These are phyloP conservation scores for Platanus orientalis DNA, from an alignment of 164 flowering plant species.

Conservation along the genomic window DNA sequence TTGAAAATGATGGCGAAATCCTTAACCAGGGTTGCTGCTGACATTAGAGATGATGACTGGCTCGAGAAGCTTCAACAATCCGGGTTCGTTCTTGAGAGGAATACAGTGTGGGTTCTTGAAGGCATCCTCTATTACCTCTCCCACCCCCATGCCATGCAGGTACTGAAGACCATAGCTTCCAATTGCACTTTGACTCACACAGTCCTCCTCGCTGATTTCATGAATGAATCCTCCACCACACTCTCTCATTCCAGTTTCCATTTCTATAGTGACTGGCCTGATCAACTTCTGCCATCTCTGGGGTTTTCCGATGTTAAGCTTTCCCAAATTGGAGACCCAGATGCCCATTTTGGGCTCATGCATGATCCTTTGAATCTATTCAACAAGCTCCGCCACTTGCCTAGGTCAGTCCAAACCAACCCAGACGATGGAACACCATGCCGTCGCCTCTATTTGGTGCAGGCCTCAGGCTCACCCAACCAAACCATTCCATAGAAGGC, in stretches of 20 bases:
- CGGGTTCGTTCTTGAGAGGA: constrained; percentile 63
- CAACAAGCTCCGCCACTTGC: constrained; percentile 73
- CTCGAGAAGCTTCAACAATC: constrained; percentile 64
- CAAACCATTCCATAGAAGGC: constrained; percentile 22
- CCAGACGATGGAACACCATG: constrained; percentile 91
- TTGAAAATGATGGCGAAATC: constrained; percentile 62
- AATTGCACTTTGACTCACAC: constrained; percentile 49
- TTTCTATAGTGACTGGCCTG: constrained; percentile 92
- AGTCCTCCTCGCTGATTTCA: constrained; percentile 81
- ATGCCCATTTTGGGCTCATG: constrained; percentile 81
- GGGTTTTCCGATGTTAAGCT: constrained; percentile 75
- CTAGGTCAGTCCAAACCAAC: constrained; percentile 63
- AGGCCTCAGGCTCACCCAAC: constrained; percentile 68
- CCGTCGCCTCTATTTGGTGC: constrained; percentile 71
- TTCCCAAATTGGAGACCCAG: constrained; percentile 91
- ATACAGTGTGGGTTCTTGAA: constrained; percentile 85
- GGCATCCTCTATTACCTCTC: constrained; percentile 77
- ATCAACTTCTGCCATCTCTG: constrained; percentile 73
- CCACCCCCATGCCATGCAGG: constrained; percentile 60
- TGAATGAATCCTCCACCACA: constrained; percentile 75
- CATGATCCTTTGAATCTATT: constrained; percentile 73
- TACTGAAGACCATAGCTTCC: constrained; percentile 62
- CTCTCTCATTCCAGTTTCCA: constrained; percentile 55
- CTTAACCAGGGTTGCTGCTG: constrained; percentile 71
- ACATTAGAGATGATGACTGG: constrained; percentile 65